Conservation (phyloP, 805 yeast genomes). For the Candida germanica region DNA sequence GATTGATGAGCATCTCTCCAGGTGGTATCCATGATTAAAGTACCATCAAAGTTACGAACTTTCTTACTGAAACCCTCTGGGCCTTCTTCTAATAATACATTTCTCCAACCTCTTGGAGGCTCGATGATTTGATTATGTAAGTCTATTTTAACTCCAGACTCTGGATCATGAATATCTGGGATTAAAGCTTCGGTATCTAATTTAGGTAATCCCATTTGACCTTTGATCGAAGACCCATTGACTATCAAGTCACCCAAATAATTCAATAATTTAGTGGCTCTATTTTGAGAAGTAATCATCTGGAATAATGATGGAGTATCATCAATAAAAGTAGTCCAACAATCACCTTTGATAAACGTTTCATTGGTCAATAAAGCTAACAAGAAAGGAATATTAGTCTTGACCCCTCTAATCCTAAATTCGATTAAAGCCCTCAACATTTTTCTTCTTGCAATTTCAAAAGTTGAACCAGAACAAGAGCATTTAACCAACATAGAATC, state of each 20-base stretch:
- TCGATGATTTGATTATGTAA: constrained; percentile 44
- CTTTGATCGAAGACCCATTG: constrained; percentile 93
- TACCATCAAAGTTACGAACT: constrained; percentile 80
- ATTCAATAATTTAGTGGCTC: constrained; percentile 90
- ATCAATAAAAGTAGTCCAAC: constrained; percentile 98
- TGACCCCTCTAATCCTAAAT: constrained; percentile 98
- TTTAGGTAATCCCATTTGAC: constrained; percentile 92
- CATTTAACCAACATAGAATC: constrained; percentile 98
- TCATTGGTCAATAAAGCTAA: constrained; percentile 88
- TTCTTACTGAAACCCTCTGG: constrained; percentile 87
- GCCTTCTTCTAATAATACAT: constrained; percentile 77
- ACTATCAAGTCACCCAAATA: constrained; percentile 93
- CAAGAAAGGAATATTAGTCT: constrained; percentile 95
- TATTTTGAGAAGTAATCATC: constrained; percentile 91
- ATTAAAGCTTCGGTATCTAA: constrained; percentile 69
- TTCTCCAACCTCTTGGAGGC: constrained; percentile 83
- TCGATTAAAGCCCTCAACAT: constrained; percentile 96
- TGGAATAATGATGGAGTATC: constrained; percentile 96
- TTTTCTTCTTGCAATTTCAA: constrained; percentile 94
- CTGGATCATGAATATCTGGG: constrained; percentile 65
- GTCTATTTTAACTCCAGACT: constrained; percentile 58
- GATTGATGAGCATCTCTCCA: constrained; percentile 99
- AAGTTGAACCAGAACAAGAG: constrained; percentile 94
- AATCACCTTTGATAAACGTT: constrained; percentile 77
- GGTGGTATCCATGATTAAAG: constrained; percentile 95